Evolutionary conservation across 345 rosid genomes (phyloP), one percentile per base, ranked within the genome.

Genomic region (Salix koriyanagi): DNA sequence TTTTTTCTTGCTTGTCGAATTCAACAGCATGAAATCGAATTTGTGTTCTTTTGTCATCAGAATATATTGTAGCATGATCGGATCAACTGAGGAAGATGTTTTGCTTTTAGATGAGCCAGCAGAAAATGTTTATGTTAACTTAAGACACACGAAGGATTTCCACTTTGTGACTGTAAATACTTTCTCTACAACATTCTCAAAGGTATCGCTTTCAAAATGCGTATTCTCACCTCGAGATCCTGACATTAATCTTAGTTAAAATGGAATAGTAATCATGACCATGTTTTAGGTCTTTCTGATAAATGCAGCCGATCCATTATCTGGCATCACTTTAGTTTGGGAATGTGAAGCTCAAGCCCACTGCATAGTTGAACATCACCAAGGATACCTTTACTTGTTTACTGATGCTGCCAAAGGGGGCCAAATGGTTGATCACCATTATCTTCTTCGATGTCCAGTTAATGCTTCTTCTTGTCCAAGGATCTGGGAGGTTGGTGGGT

Each of bases 311-410:
- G 89, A 93, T 77, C 99, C 97, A 14, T 83, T 87, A 75, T 87
- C 97, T 73, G 92, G 94, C 79, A 81, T 90, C 92, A 85, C 76
- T 71, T 88, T 88, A 83, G 85, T 86, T 72, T 96, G 97, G 97
- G 95, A 96, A 83, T 88, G 92, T 86, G 87, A 92, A 83, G 90
- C 87, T 80, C 92, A 83, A 76, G 88, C 87, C 25, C 99, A 92
- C 79, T 93, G 98, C 82, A 82, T 92, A 72, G 84, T 93, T 67
- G 98, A 93, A 90, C 99, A 96, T 87, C 99, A 92, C 83, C 91
- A 86, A 34, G 95, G 93, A 19, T 86, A 76, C 82, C 92, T 96
- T 74, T 96, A 92, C 84, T 72, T 93, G 69, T 93, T 96, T 73
- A 92, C 99, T 28, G 89, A 96, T 86, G 97, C 97, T 68, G 75